Evolutionary conservation across 345 rosid genomes (phyloP).

Genomic region (Adansonia digitata): DNA sequence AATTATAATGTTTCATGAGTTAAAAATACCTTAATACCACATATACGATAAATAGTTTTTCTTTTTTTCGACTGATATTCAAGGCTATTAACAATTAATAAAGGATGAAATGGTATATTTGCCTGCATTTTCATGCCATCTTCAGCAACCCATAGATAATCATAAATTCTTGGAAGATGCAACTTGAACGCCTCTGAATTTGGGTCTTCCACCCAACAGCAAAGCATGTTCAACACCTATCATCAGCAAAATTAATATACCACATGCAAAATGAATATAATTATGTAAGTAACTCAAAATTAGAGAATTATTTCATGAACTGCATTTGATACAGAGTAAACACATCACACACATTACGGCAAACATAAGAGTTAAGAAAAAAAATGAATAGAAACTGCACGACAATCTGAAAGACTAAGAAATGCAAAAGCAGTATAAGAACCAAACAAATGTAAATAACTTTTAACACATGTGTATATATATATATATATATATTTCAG

Average conservation of each 20-base stretch:
- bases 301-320: background rate
- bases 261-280: background rate
- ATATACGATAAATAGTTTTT: background rate
- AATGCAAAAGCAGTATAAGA: background rate
- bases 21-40: background rate
- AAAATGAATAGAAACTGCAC: background rate
- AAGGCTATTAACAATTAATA: background rate
- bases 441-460: background rate
- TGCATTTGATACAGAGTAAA: background rate
- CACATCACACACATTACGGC: background rate
- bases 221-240: conserved; percentile 94
- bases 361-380: background rate
- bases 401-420: background rate
- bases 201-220: conserved; percentile 98
- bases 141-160: conserved; percentile 94
- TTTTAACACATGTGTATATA: no score
- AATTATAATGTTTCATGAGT: background rate
- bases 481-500: conserved; percentile 3
- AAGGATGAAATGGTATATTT: background rate
- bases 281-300: background rate
- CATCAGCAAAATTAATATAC: conserved; percentile 5
- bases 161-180: conserved; percentile 82
- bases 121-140: conserved; percentile 99
- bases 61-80: background rate
- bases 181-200: conserved; percentile 90